These are phyloP conservation scores for Ustilago trichophora DNA, from an alignment of 1,284 basidiomycete genomes.

Conservation along the genomic window DNA sequence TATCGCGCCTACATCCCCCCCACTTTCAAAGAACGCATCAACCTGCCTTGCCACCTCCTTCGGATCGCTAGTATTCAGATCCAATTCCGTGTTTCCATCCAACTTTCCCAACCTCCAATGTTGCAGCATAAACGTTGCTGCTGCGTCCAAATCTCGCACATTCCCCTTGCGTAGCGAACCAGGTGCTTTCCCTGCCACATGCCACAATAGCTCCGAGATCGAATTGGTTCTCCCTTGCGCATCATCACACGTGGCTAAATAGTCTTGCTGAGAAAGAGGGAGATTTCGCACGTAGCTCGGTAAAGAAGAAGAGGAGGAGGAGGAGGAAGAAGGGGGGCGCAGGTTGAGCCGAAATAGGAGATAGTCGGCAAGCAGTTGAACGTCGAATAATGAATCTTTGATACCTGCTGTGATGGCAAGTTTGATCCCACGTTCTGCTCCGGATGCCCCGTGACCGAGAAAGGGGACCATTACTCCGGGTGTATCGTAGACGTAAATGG, in stretches of 20 bases:
- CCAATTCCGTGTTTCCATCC: slow-evolving; percentile 49
- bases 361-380: slow-evolving; percentile 84
- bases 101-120: slow-evolving; percentile 58
- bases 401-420: slow-evolving; percentile 93
- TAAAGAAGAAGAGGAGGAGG: background rate
- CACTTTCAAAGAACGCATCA: slow-evolving; percentile 1
- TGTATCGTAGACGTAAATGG: slow-evolving; percentile 92
- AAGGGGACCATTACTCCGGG: slow-evolving; percentile 98
- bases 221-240: slow-evolving; percentile 44
- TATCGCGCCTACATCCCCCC: background rate
- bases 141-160: slow-evolving; percentile 48
- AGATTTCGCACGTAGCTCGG: slow-evolving; percentile 31
- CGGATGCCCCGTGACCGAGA: slow-evolving; percentile 82
- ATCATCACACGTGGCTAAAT: slow-evolving; percentile 24
- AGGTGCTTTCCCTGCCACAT: slow-evolving; percentile 55
- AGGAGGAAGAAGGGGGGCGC: too few relatives aligned
- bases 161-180: slow-evolving; percentile 56
- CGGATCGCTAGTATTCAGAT: slow-evolving; percentile 39
- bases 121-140: slow-evolving; percentile 58
- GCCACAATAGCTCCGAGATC: slow-evolving; percentile 38
- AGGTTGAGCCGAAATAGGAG: slow-evolving; percentile 86
- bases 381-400: slow-evolving; percentile 89
- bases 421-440: slow-evolving; percentile 90
- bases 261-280: slow-evolving; percentile 10
- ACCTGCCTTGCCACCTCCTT: background rate